Evolutionary conservation across 345 rosid genomes (phyloP).

Genomic region (Linum lewisii): DNA sequence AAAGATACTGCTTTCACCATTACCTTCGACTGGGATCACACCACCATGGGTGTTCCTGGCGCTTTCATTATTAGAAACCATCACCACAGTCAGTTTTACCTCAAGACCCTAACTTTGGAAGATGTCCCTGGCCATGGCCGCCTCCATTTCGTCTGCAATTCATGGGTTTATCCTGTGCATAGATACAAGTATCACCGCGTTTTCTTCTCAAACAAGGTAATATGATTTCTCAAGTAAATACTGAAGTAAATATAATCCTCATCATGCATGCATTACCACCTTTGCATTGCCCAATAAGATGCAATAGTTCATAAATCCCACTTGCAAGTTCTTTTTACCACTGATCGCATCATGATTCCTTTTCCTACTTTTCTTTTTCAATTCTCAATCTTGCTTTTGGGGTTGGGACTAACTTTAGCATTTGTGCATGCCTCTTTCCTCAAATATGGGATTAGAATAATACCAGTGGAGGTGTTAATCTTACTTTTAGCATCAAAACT

Average conservation of each 20-base stretch:
- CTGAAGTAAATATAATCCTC: not conserved
- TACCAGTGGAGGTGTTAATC: not conserved
- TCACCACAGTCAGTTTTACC: slow-evolving; percentile 62
- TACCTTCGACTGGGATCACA: slow-evolving; percentile 60
- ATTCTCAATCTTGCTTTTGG: too few species aligned
- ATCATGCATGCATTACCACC: not conserved
- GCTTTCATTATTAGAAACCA: slow-evolving; percentile 59
- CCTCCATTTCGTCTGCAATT: slow-evolving; percentile 68
- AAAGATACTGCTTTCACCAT: slow-evolving; percentile 37
- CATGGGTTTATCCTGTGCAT: slow-evolving; percentile 82
- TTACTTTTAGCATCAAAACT: not conserved
- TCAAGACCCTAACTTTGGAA: slow-evolving; percentile 46
- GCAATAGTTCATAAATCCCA: too few species aligned
- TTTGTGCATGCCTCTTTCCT: not conserved
- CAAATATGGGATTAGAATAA: not conserved
- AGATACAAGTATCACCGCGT: slow-evolving; percentile 58
- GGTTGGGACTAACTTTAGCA: not conserved
- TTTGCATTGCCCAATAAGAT: too few species aligned
- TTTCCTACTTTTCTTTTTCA: not conserved
- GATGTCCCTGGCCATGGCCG: slow-evolving; percentile 46
- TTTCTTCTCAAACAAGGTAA: slow-evolving; percentile 90
- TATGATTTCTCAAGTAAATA: not conserved
- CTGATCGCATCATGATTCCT: not conserved
- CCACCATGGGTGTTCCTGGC: slow-evolving; percentile 48
- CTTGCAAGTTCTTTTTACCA: not conserved